Evolutionary conservation across 2,329 filamentous ascomycete species (phyloP).

Genomic region (Claviceps sp.): DNA sequence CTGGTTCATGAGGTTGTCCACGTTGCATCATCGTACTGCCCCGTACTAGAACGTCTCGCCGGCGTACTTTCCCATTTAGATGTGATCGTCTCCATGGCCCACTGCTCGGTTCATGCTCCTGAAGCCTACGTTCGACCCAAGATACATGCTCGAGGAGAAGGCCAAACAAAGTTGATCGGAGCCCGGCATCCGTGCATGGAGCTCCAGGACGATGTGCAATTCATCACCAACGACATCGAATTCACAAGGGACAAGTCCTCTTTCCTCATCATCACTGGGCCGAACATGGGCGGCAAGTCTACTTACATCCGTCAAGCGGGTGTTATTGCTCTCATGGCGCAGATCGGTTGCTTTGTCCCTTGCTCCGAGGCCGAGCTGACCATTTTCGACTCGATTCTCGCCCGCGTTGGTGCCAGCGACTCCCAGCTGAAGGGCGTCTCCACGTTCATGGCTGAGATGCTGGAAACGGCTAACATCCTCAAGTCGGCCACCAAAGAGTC

Average conservation of each 20-base stretch:
- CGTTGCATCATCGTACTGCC: conserved; percentile 88
- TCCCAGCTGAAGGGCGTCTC: conserved; percentile 95
- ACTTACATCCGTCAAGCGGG: conserved; percentile 97
- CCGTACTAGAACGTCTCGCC: conserved; percentile 79
- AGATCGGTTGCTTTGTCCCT: conserved; percentile 92
- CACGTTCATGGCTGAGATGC: conserved; percentile 99
- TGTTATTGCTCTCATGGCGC: conserved; percentile 93
- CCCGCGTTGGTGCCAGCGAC: conserved; percentile 88
- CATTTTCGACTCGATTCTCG: conserved; percentile 93
- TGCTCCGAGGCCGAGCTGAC: conserved; percentile 82
- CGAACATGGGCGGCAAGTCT: conserved; percentile 98
- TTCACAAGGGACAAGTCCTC: conserved; percentile 67
- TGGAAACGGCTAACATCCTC: conserved; percentile 95
- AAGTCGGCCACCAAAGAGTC: conserved; percentile 93
- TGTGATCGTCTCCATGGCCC: conserved; percentile 86
- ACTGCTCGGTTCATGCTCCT: conserved; percentile 85
- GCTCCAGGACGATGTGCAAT: conserved; percentile 95
- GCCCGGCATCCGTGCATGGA: conserved; percentile 96
- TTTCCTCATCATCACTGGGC: conserved; percentile 92
- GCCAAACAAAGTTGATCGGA: conserved; percentile 80
- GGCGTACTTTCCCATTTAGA: conserved; percentile 80
- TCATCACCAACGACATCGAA: conserved; percentile 93
- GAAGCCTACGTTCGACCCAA: conserved; percentile 82
- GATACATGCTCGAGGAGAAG: conserved; percentile 77
- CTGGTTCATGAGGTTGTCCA: conserved; percentile 85